These are phyloP conservation scores for Maudiozyma humilis DNA, from an alignment of 1,139 yeast genomes.

Conservation along the genomic window DNA sequence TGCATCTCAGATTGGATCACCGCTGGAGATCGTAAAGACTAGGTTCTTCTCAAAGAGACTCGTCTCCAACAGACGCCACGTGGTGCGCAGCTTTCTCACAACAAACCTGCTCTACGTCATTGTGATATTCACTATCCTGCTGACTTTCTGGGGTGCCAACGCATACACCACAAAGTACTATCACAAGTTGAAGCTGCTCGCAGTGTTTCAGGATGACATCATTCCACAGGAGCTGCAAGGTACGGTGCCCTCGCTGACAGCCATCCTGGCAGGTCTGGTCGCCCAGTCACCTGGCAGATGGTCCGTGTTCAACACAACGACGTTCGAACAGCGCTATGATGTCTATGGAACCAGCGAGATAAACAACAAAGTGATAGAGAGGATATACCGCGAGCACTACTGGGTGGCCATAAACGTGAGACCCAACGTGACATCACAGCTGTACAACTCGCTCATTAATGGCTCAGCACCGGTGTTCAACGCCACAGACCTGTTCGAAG, in stretches of 20 bases:
- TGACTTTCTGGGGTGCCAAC: conserved; percentile 13
- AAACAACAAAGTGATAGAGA: conserved; percentile 33
- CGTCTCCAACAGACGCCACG: conserved; percentile 5
- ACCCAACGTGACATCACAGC: conserved; percentile 37
- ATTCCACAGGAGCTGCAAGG: neutral
- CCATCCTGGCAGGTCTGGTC: conserved; percentile 3
- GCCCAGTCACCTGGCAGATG: conserved; percentile 16
- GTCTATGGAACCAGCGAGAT: conserved; percentile 31
- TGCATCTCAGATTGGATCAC: neutral
- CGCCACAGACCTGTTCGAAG: conserved; percentile 27
- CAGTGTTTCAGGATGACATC: conserved; percentile 13
- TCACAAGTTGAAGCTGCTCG: conserved; percentile 10
- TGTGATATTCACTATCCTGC: conserved; percentile 9
- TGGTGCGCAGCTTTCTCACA: conserved; percentile 5
- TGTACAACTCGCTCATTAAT: conserved; percentile 33
- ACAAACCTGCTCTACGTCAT: conserved; percentile 9
- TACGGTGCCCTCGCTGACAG: neutral
- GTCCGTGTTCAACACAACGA: conserved; percentile 27
- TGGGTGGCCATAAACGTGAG: conserved; percentile 48
- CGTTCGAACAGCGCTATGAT: conserved; percentile 27
- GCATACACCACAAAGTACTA: conserved; percentile 10
- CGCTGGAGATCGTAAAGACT: conserved; percentile 1
- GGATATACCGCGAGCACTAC: conserved; percentile 43
- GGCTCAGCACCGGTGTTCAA: conserved; percentile 18
- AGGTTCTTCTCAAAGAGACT: conserved; percentile 9